Evolutionary conservation across 371 early-diverging fungal species (phyloP), one percentile per base, ranked within the genome.

Genomic region (Mucor saturninus): DNA sequence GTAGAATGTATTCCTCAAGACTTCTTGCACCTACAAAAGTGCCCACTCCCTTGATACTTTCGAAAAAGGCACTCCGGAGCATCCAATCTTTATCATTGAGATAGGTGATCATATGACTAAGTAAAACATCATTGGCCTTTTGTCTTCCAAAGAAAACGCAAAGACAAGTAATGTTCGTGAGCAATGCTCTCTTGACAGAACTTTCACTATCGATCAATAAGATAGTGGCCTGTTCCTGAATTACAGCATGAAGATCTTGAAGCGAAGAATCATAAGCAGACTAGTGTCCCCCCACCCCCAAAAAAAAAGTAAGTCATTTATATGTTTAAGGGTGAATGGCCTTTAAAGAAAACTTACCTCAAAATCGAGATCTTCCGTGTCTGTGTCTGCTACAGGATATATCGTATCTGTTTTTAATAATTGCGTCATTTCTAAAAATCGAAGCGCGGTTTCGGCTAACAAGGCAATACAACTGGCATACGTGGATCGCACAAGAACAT

Each of bases 51-150:
- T 93, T 91, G 15, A 96, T 90, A 52, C 90, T 91, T 62, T 95
- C 94, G 59, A 94, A 95, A 62, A 98, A 95, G 0, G 96, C 90
- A 43, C 95, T 92, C 52, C 30, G 15, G 42, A 97, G 75, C 82
- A 88, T 88, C 96, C 95, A 94, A 61, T 96, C 96, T 30, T 86
- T 83, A 53, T 94, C 97, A 71, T 97, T 97, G 48, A 97, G 79
- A 61, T 95, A 97, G 0, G 97, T 97, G 61, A 97, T 95, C 85
- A 95, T 91, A 76, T 97, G 96, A 51, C 89, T 87, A 43, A 98
- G 69, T 28, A 95, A 67, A 14, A 94, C 84, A 78, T 96, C 95
- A 64, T 89, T 94, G 40, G 92, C 89, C 54, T 89, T 88, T 68
- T 90, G 93, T 43, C 89, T 72, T 37, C 95, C 93, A 74, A 95